Base-by-base conservation (phyloP, 1,284 basidiomycete genomes). In the Ustilago loliicola region DNA sequence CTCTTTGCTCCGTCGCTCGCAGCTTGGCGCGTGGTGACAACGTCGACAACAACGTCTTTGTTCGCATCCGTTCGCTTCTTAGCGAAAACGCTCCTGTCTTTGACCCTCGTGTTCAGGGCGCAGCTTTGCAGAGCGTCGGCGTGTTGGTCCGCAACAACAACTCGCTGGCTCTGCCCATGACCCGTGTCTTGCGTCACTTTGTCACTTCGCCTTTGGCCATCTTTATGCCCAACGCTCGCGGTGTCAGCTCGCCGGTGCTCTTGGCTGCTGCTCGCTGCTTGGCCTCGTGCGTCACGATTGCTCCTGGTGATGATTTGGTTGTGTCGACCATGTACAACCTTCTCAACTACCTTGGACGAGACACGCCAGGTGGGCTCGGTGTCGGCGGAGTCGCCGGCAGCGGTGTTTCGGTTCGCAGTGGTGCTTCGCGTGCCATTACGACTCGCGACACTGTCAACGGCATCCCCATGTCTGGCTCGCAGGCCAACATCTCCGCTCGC, bases 241-340 rank as follows among this genome's bases (percentile, higher is more conserved):
- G 80, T 83, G 2, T 90, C 90, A 11, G 92, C 92, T 91, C 93
- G 2, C 92, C 93, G 1, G 91, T 93, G 11, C 89, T 97, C 17
- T 89, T 91, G 32, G 92, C 95, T 1, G 94, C 95, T 3, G 95
- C 95, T 1, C 94, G 93, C 83, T 95, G 94, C 80, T 89, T 98
- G 36, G 93, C 94, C 3, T 89, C 94, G 61, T 98, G 96, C 86
- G 93, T 98, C 72, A 92, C 92, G 87, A 72, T 94, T 63, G 91
- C 93, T 15, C 92, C 93, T 8, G 93, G 93, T 61, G 94, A 96
- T 80, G 95, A 96, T 85, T 90, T 96, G 53, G 90, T 95, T 81
- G 92, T 96, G 89, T 97, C 95, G 2, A 95, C 95, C 79, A 93
- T 97, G 91, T 98, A 98, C 87, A 96, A 95, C 10, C 90, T 98